A percentile compares a stretch with the other conserved stretches of the same genome.
phyloP scores from a whole-genome alignment of 345 rosid genomes.

The Anastatica hierochuntica region DNA sequence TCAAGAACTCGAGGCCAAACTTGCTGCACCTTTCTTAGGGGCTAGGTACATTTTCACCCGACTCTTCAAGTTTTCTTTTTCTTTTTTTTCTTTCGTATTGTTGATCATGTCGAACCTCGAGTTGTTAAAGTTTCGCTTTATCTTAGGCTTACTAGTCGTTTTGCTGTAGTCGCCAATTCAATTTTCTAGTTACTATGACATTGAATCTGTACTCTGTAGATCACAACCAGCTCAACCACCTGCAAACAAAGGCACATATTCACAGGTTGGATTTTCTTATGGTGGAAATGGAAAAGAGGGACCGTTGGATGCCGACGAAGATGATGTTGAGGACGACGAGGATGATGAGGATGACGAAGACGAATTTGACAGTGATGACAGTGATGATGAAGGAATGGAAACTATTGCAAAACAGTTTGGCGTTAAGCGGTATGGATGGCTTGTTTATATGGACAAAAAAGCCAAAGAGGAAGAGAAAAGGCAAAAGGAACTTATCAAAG shows the following conservation, averaged over 20 bases:
- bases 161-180: background rate
- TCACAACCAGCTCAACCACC: slow-evolving; percentile 52
- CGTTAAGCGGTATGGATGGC: slow-evolving; percentile 92
- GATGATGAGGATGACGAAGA: slow-evolving; percentile 81
- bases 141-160: background rate
- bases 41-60: slow-evolving; percentile 35
- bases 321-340: slow-evolving; percentile 62
- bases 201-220: slow-evolving; percentile 23
- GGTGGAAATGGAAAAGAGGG: slow-evolving; percentile 49
- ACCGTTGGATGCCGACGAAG: slow-evolving; percentile 46
- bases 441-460: slow-evolving; percentile 91
- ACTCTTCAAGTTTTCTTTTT: background rate
- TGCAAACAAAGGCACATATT: slow-evolving; percentile 71
- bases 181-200: background rate
- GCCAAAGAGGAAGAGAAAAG: slow-evolving; percentile 89
- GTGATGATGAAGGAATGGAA: slow-evolving; percentile 93
- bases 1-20: slow-evolving; percentile 80
- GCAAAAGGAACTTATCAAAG: slow-evolving; percentile 92
- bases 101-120: background rate
- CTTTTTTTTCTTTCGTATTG: background rate
- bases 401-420: slow-evolving; percentile 88
- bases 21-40: slow-evolving; percentile 41
- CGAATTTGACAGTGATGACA: slow-evolving; percentile 86
- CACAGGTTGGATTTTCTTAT: slow-evolving; percentile 93
- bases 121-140: background rate